phyloP scores from a whole-genome alignment of 495 filamentous ascomycete genomes.

The Rostrohypoxylon terebratum region DNA sequence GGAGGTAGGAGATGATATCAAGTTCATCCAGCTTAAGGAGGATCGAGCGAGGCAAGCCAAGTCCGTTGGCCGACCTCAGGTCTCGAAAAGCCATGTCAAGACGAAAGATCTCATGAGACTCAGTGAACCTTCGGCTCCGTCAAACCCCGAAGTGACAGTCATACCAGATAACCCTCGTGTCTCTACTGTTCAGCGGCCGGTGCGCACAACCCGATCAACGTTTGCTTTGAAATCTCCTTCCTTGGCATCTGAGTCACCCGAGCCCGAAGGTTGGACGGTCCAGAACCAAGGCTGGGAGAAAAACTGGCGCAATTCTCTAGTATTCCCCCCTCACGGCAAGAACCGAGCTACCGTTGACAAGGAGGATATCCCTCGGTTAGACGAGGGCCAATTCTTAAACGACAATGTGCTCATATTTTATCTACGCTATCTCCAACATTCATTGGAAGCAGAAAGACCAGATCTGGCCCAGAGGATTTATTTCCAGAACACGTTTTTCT shows the following conservation, averaged over 20 bases:
- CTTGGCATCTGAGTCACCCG: slow-evolving; percentile 18
- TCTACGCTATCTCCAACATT: slow-evolving; percentile 77
- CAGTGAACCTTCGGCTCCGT: neutral
- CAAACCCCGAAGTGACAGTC: slow-evolving; percentile 2
- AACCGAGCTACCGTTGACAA: slow-evolving; percentile 81
- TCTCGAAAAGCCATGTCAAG: slow-evolving; percentile 8
- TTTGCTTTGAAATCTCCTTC: slow-evolving; percentile 19
- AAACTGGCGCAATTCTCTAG: slow-evolving; percentile 68
- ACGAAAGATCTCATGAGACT: slow-evolving; percentile 33
- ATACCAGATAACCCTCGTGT: slow-evolving; percentile 7
- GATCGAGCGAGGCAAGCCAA: slow-evolving; percentile 8
- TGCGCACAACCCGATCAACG: slow-evolving; percentile 36
- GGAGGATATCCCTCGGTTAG: slow-evolving; percentile 80
- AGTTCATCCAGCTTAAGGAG: slow-evolving; percentile 32
- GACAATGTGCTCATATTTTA: slow-evolving; percentile 93
- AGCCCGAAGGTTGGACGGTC: slow-evolving; percentile 56
- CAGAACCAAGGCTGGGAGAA: slow-evolving; percentile 57
- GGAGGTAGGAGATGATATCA: slow-evolving; percentile 38
- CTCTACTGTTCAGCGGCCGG: slow-evolving; percentile 6
- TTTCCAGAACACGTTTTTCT: slow-evolving; percentile 95
- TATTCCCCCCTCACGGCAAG: slow-evolving; percentile 75
- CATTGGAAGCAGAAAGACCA: slow-evolving; percentile 66
- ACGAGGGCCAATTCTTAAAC: slow-evolving; percentile 89
- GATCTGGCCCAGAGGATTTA: slow-evolving; percentile 75
- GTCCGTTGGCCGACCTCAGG: neutral